phyloP scores from a whole-genome alignment of 2,329 filamentous ascomycete species.

The Tolypocladium pustulatum region DNA sequence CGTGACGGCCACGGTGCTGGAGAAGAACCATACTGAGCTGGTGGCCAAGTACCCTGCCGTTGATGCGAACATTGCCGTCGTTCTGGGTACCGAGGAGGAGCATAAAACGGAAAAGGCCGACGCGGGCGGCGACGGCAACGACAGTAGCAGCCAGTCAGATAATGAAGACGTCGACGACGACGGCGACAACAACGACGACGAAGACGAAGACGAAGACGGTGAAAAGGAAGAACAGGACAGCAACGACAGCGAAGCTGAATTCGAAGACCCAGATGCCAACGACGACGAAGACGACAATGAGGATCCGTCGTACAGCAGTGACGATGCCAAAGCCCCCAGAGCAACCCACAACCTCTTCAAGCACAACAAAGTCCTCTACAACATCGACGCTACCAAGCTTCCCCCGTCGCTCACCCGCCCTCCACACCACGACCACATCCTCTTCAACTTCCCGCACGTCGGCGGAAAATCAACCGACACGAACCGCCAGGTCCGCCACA shows the following conservation, averaged over 20 bases:
- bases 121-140: constrained; percentile 1
- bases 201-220: constrained; percentile 1
- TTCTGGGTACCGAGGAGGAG: constrained; percentile 28
- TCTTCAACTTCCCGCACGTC: constrained; percentile 97
- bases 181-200: constrained; percentile 3
- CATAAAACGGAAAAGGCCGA: background rate
- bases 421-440: constrained; percentile 59
- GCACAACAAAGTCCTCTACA: constrained; percentile 24
- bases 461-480: constrained; percentile 88
- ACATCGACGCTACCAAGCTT: constrained; percentile 57
- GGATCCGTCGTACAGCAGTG: constrained; percentile 5
- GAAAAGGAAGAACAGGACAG: constrained; percentile 1
- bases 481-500: constrained; percentile 86
- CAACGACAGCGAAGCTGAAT: constrained; percentile 4
- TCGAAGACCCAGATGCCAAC: constrained; percentile 2
- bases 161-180: constrained; percentile 7
- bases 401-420: constrained; percentile 31
- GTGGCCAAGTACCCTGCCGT: constrained; percentile 66
- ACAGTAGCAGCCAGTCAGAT: constrained; percentile 2
- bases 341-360: constrained; percentile 7
- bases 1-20: constrained; percentile 60
- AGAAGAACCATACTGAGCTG: constrained; percentile 46
- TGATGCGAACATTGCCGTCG: constrained; percentile 42
- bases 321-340: constrained; percentile 4
- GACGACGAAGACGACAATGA: background rate